phyloP scores from a whole-genome alignment of 371 early-diverging fungal genomes.

The Mucor racemosus region DNA sequence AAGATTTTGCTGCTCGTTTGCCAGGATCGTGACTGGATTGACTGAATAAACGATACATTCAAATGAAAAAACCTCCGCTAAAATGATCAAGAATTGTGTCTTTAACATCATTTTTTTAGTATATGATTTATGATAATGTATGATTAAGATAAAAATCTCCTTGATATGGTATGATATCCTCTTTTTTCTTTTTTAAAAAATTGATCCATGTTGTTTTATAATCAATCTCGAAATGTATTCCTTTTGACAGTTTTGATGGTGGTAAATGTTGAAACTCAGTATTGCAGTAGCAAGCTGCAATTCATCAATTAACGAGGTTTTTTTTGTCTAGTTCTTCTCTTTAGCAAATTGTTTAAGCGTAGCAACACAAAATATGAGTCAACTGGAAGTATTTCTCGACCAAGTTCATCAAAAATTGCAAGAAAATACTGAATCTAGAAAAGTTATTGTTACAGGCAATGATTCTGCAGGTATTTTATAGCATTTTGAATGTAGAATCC shows the following conservation, averaged over 20 bases:
- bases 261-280: neutral
- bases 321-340: neutral
- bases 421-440: neutral
- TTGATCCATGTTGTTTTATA: neutral
- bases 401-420: constrained; percentile 4
- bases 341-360: neutral
- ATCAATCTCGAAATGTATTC: neutral
- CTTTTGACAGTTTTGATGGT: neutral
- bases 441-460: constrained; percentile 66
- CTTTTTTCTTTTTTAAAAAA: neutral
- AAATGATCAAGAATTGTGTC: neutral
- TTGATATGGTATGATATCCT: neutral
- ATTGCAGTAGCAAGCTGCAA: neutral
- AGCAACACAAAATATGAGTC: neutral
- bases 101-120: neutral
- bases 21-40: constrained; percentile 11
- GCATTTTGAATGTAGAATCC: neutral
- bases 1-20: constrained; percentile 5
- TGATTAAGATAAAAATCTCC: neutral
- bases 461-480: constrained; percentile 66
- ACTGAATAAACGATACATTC: neutral
- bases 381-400: neutral
- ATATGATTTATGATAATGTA: neutral
- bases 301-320: neutral
- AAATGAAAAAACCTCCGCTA: neutral